Base-by-base conservation (phyloP, 2,329 filamentous ascomycete species). In the Fusarium subglutinans region DNA sequence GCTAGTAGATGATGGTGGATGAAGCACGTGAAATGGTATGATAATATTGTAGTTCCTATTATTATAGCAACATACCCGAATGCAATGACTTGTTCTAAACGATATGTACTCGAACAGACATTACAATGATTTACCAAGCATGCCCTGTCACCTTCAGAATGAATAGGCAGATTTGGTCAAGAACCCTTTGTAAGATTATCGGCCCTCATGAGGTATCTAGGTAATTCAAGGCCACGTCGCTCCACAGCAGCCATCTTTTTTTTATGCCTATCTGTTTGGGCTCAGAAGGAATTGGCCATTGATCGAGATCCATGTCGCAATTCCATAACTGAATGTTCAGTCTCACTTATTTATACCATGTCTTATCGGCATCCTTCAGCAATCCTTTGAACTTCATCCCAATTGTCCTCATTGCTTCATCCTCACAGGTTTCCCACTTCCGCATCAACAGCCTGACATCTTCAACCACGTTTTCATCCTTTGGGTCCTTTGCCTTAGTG, bases 1-100 rank as follows among this genome's bases (percentile, higher is more conserved):
- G 74, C 72, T 76, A 40, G 41, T n/a, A 47, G 55, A 54, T 47
- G 26, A 63, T 57, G 63, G 60, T 40, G 63, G 69, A 74, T n/a
- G 68, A 74, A 71, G 30, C 24, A 58, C 58, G 26, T 74, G 35
- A 54, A 57, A 67, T 72, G 66, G 72, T 22, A 69, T 72, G 54
- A 30, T 69, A 41, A 69, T 47, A 35, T 51, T 50, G 37, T 69
- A 75, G 65, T 51, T 75, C 77, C 74, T 58, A 63, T 64, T 66
- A 60, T 61, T 54, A 51, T 13, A 41, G 68, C 38, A 71, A 64
- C 43, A 37, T 53, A 51, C 45, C 54, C 44, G 24, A 24, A 20
- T 63, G 22, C 9, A 35, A 64, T 22, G n/a, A 17, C 12, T 14
- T 11, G 33, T 35, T 18, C 11, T 17, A 20, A 24, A 45, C 17